Evolutionary conservation across 768 basidiomycete species (phyloP), one percentile per base, ranked within the genome.

Genomic region (Collybia nuda): DNA sequence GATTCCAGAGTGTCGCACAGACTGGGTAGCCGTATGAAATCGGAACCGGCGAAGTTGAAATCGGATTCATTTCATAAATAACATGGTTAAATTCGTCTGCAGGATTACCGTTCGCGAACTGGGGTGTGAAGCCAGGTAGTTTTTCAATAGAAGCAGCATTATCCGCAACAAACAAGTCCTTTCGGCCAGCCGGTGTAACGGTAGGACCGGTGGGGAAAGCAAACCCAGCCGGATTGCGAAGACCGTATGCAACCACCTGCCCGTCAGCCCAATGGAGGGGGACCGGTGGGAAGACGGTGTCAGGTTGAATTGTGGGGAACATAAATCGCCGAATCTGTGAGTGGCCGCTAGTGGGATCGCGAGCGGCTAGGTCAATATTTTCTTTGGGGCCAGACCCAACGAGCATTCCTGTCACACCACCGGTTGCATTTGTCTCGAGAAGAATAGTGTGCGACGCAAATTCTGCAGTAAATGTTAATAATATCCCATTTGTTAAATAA

Each of bases 1-100:
- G 68, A 51, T 75, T 73, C 74, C 74, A 77, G 5, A 75, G 46
- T 5, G 74, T 69, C 0, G 67, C 66, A 53, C 76, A 76, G 52
- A 75, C 73, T 1, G 75, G 75, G 55, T 71, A 76, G 0, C 73
- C 76, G 49, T 63, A 76, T 2, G 32, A 29, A 7, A 8, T 15
- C 4, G 47, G 17, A 8, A 40, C 4, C 8, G 11, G 14, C 8
- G 15, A 47, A 15, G 37, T 18, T 17, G 21, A 19, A 11, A 11
- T 32, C 9, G 32, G 32, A 11, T 5, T 11, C 6, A 32, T 14
- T 14, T 32, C 32, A 11, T 11, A 32, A 11, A 11, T 32, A 32
- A 32, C 32, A 11, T 11, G 32, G 14, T 32, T 32, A 32, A 50
- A 44, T 48, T 76, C 72, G 48, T 76, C 73, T 0, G 74, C 72